Base-by-base conservation (phyloP, 2,329 filamentous ascomycete genomes). In the Fusarium musae region DNA sequence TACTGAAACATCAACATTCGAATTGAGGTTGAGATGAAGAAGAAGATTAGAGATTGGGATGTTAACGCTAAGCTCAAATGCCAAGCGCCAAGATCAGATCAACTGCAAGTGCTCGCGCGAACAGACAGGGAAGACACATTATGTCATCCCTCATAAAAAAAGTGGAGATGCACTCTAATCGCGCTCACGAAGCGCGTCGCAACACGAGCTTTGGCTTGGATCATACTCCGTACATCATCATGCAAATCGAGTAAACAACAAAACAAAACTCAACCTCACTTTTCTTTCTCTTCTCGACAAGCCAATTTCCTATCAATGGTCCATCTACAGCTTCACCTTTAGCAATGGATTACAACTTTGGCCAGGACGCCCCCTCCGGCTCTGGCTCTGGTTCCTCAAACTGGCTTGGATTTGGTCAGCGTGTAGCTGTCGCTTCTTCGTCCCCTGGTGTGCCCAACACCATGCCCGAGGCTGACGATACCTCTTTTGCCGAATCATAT, bases 401-500 rank as follows among this genome's bases (percentile, higher is more conserved):
- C 30, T 74, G 75, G 75, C 52, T 77, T 16, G 61, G 65, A 39
- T 74, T 74, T 54, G 67, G 70, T 16, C 74, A 66, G 62, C 74
- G 70, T 46, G 65, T 44, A 30, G 44, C 65, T 21, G 63, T 70
- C 26, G 54, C 68, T 44, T 63, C 69, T 34, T 75, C 74, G 11
- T 75, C 75, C n/a, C 72, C 70, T 19, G 58, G 57, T 59, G 63
- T 58, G 36, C 66, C 74, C 12, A 66, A 66, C 43, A 50, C 44
- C 8, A 44, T 73, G 54, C 64, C 61, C 4, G 66, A 69, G 6
- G 19, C 39, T 30, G 76, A 78, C 17, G 74, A 78, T 30, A 28
- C 53, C 17, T 75, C 74, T n/a, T 78, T 78, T 36, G 74, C 76
- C n/a, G 76, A 78, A 28, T 78, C 76, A 1, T 78, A 71, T 59